Percentiles rank a stretch among this genome's conserved stretches.
phyloP scores from a whole-genome alignment of 2,329 filamentous ascomycete genomes.

The Botrytis byssoidea region DNA sequence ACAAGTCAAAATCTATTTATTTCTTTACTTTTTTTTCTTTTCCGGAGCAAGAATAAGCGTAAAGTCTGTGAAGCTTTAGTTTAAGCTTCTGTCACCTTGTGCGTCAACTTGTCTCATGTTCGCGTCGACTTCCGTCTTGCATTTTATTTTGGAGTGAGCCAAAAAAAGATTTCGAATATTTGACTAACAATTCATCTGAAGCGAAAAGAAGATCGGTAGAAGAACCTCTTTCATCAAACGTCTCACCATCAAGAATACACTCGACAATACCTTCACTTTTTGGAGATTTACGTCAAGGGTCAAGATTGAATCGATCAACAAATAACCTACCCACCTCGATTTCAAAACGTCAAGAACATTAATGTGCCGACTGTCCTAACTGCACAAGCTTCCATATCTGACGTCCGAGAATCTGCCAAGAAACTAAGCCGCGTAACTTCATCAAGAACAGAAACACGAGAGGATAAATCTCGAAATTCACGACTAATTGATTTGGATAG shows the following conservation, averaged over 20 bases:
- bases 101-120: slow-evolving; percentile 35
- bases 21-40: neutral
- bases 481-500: neutral
- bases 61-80: slow-evolving; percentile 17
- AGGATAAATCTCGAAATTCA: neutral
- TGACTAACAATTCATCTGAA: slow-evolving; percentile 37
- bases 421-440: slow-evolving; percentile 11
- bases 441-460: neutral
- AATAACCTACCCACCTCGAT: neutral
- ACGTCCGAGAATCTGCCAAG: slow-evolving; percentile 19
- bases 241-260: slow-evolving; percentile 26
- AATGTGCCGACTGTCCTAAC: neutral
- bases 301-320: neutral
- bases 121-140: slow-evolving; percentile 25
- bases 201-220: slow-evolving; percentile 28
- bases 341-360: slow-evolving; percentile 3
- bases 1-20: neutral
- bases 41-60: slow-evolving; percentile 6
- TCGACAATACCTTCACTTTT: neutral
- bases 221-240: slow-evolving; percentile 23
- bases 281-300: neutral
- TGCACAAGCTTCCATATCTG: slow-evolving; percentile 13
- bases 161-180: slow-evolving; percentile 19
- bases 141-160: slow-evolving; percentile 13
- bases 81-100: slow-evolving; percentile 37